These are phyloP conservation scores for Gaeumannomyces tritici DNA, from an alignment of 2,329 filamentous ascomycete species.

Conservation along the genomic window DNA sequence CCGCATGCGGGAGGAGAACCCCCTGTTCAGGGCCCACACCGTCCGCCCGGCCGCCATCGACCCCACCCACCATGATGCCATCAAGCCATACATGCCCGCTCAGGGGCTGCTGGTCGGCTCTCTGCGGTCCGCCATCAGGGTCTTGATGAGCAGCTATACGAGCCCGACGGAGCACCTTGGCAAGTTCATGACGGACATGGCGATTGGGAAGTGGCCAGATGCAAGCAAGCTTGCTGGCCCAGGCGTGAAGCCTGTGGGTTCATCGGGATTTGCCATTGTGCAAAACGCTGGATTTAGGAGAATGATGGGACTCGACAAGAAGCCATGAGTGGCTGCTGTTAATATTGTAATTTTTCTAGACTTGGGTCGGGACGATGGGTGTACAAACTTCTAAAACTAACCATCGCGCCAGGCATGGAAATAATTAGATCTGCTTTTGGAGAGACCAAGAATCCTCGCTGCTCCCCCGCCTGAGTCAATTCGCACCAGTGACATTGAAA, in stretches of 20 bases:
- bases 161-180: slow-evolving; percentile 36
- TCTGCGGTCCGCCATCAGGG: slow-evolving; percentile 17
- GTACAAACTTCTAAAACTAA: too few relatives aligned
- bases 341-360: too few relatives aligned
- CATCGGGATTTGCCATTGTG: slow-evolving; percentile 20
- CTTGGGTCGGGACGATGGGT: too few relatives aligned
- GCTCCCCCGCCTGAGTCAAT: too few relatives aligned
- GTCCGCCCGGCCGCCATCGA: slow-evolving; percentile 55
- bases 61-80: slow-evolving; percentile 24
- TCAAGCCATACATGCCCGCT: slow-evolving; percentile 30
- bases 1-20: slow-evolving; percentile 32
- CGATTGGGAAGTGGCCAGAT: slow-evolving; percentile 27
- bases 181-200: slow-evolving; percentile 31
- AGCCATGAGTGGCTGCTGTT: too few relatives aligned
- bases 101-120: slow-evolving; percentile 10
- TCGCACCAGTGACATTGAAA: too few relatives aligned
- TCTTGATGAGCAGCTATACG: slow-evolving; percentile 12
- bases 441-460: too few relatives aligned
- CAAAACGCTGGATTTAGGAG: slow-evolving; percentile 24
- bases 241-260: slow-evolving; percentile 22
- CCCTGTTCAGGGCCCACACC: slow-evolving; percentile 42
- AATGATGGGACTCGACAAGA: slow-evolving; percentile 17
- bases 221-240: slow-evolving; percentile 12
- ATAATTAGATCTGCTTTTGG: too few relatives aligned
- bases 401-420: too few relatives aligned